phyloP scores from a whole-genome alignment of 768 basidiomycete genomes.

The Gautieria morchelliformis region DNA sequence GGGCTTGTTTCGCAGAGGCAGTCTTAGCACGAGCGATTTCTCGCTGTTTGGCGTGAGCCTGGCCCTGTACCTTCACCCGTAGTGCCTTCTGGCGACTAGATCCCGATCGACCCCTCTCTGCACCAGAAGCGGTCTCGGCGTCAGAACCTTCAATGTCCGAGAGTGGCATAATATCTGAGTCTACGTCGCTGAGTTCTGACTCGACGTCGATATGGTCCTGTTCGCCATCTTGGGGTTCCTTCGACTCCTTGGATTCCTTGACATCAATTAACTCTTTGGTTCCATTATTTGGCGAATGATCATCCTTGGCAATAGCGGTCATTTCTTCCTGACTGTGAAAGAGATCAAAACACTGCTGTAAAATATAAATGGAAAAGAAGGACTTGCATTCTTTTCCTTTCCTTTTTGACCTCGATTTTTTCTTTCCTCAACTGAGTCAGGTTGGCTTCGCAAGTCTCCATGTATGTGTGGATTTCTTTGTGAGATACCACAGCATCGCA shows the following conservation, averaged over 20 bases:
- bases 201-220: conserved; percentile 44
- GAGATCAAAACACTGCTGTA: neutral
- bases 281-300: conserved; percentile 1
- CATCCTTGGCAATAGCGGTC: conserved; percentile 48
- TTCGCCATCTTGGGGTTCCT: conserved; percentile 9
- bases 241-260: conserved; percentile 27
- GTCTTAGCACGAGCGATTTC: conserved; percentile 72
- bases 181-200: conserved; percentile 29
- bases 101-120: conserved; percentile 32
- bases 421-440: conserved; percentile 91
- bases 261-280: neutral
- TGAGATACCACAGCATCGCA: conserved; percentile 85
- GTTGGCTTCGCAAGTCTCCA: conserved; percentile 85
- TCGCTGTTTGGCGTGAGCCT: conserved; percentile 64
- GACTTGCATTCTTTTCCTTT: conserved; percentile 80
- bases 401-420: conserved; percentile 88
- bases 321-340: conserved; percentile 60
- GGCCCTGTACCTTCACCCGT: conserved; percentile 43
- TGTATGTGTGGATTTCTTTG: conserved; percentile 76
- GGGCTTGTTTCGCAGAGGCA: conserved; percentile 70
- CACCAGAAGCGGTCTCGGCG: conserved; percentile 42
- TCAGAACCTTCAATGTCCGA: conserved; percentile 54
- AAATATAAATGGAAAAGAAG: neutral
- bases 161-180: conserved; percentile 52
- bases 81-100: conserved; percentile 38